Evolutionary conservation across 352 stramenopile genomes (phyloP).

Genomic region (Globisporangium lucens): DNA sequence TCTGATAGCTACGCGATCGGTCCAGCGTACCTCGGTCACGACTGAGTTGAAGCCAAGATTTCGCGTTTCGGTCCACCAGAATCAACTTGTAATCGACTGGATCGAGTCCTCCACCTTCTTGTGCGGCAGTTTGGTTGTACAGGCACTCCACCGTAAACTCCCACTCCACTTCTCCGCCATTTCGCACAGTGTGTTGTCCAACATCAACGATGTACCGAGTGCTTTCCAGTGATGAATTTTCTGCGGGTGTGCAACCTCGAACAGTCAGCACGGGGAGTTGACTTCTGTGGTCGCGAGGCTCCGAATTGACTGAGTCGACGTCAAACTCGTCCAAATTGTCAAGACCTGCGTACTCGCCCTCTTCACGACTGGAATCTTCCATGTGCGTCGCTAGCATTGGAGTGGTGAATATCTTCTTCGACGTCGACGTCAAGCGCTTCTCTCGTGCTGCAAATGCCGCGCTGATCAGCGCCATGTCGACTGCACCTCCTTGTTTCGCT

Average conservation of each 20-base stretch:
- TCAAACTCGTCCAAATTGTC: constrained; percentile 82
- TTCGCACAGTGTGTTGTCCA: constrained; percentile 83
- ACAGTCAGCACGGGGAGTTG: constrained; percentile 61
- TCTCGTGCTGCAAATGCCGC: constrained; percentile 66
- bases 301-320: constrained; percentile 58
- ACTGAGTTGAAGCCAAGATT: constrained; percentile 79
- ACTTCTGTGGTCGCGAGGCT: constrained; percentile 32
- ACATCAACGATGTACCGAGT: constrained; percentile 86
- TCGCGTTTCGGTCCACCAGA: constrained; percentile 69
- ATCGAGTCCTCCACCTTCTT: constrained; percentile 35
- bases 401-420: constrained; percentile 36
- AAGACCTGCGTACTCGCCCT: constrained; percentile 41
- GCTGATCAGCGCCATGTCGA: constrained; percentile 44
- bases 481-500: constrained; percentile 27
- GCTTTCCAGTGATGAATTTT: constrained; percentile 79
- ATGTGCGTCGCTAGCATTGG: constrained; percentile 38
- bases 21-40: constrained; percentile 77
- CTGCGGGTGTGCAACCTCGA: constrained; percentile 76
- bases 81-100: constrained; percentile 75
- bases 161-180: constrained; percentile 86
- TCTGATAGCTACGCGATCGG: constrained; percentile 73
- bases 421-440: constrained; percentile 42
- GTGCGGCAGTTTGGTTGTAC: constrained; percentile 35
- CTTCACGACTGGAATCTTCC: constrained; percentile 34
- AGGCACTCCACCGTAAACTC: constrained; percentile 85